A percentile compares a stretch with the other conserved stretches of the same genome.
Evolutionary conservation across 2,329 filamentous ascomycete genomes (phyloP).

Genomic region (Knoxdaviesia capensis): DNA sequence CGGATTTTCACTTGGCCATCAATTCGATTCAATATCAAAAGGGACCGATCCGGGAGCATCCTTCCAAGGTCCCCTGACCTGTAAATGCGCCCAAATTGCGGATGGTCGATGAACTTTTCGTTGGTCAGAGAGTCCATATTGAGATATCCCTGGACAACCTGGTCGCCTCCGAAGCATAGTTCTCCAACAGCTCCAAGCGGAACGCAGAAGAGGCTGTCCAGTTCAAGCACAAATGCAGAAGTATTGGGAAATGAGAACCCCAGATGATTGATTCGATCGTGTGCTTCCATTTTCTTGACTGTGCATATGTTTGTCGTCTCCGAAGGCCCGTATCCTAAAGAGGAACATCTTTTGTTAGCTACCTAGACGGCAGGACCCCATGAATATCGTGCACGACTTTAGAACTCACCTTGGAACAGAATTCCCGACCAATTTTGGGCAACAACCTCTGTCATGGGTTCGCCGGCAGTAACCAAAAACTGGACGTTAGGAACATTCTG

Average conservation of each 20-base stretch:
- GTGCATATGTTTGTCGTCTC: conserved; percentile 83
- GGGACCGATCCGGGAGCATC: conserved; percentile 54
- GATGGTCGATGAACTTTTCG: conserved; percentile 49
- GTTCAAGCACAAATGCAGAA: conserved; percentile 43
- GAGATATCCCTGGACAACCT: conserved; percentile 60
- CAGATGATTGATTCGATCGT: conserved; percentile 44
- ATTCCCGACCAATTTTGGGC: conserved; percentile 46
- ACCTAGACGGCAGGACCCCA: conserved; percentile 1
- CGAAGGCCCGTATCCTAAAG: conserved; percentile 53
- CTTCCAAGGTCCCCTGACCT: conserved; percentile 67
- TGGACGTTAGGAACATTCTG: conserved; percentile 47
- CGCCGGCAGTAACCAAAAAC: conserved; percentile 65
- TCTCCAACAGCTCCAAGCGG: conserved; percentile 61
- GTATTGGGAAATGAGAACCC: conserved; percentile 58
- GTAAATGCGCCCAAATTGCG: conserved; percentile 52
- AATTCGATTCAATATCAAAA: conserved; percentile 51
- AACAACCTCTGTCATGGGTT: conserved; percentile 56
- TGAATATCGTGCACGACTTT: background rate
- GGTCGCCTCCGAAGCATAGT: conserved; percentile 69
- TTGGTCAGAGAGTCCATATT: conserved; percentile 40
- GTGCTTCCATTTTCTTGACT: conserved; percentile 44
- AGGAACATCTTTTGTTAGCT: background rate
- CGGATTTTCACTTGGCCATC: conserved; percentile 71
- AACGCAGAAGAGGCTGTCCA: conserved; percentile 26
- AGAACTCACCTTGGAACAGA: conserved; percentile 43